Evolutionary conservation across 106 monocot species (phyloP).

Genomic region (Acorus calamus): DNA sequence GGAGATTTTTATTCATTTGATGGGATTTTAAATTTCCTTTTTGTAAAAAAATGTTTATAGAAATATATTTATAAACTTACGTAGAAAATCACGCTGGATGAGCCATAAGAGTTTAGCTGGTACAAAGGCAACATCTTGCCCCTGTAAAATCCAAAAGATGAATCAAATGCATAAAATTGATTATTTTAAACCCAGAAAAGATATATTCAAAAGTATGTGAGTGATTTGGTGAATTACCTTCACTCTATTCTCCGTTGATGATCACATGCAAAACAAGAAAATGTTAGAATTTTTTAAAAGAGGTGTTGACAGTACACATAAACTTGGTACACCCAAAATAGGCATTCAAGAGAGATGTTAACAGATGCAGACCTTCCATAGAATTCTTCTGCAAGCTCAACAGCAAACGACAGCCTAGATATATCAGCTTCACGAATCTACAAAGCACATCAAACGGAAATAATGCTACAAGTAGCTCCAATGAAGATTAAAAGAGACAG

Average conservation of each 20-base stretch:
- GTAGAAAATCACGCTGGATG: conserved; percentile 97
- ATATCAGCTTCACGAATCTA: conserved; percentile 87
- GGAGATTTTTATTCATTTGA: too few relatives aligned
- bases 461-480: not conserved
- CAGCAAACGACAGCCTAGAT: conserved; percentile 90
- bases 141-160: conserved; percentile 31
- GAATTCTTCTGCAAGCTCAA: conserved; percentile 99
- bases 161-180: too few relatives aligned
- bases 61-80: conserved; percentile 46
- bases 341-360: not conserved
- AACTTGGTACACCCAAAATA: too few relatives aligned
- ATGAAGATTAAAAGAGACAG: too few relatives aligned
- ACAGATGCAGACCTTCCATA: conserved; percentile 69
- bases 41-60: not conserved
- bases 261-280: conserved; percentile 8
- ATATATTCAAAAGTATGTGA: too few relatives aligned
- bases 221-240: conserved; percentile 44
- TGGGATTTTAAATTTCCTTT: not conserved
- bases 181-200: not conserved
- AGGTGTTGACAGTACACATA: too few relatives aligned
- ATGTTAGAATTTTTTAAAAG: conserved; percentile 12
- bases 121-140: conserved; percentile 96
- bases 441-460: conserved; percentile 9
- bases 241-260: conserved; percentile 40
- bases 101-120: conserved; percentile 98